Percentiles rank a stretch among this genome's conserved stretches.
phyloP scores from a whole-genome alignment of 257 asterid genomes.

The Asclepias syriaca region DNA sequence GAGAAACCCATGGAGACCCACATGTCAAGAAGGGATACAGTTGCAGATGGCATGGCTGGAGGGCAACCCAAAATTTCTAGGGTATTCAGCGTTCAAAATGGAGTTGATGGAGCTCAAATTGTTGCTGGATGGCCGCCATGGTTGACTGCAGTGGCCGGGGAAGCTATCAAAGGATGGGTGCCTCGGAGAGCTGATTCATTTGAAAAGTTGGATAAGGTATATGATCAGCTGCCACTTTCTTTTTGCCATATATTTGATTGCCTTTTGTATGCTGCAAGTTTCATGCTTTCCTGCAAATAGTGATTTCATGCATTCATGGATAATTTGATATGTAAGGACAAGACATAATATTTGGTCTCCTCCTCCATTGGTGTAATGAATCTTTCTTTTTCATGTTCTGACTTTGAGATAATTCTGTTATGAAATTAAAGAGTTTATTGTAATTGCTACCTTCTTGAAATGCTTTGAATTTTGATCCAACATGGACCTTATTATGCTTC shows the following conservation, averaged over 20 bases:
- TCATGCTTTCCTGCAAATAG: neutral
- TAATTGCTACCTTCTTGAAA: neutral
- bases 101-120: slow-evolving; percentile 71
- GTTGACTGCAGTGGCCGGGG: slow-evolving; percentile 83
- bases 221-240: neutral
- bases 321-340: neutral
- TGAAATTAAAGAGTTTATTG: neutral
- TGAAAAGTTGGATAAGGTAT: slow-evolving; percentile 89
- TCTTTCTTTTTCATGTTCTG: neutral
- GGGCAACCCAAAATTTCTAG: slow-evolving; percentile 54
- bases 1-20: slow-evolving; percentile 35
- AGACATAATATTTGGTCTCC: neutral
- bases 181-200: slow-evolving; percentile 88
- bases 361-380: neutral
- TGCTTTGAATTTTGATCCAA: neutral
- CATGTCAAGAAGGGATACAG: slow-evolving; percentile 21
- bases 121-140: slow-evolving; percentile 94
- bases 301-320: neutral
- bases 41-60: slow-evolving; percentile 25
- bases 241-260: neutral
- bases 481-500: neutral
- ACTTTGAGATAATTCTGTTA: neutral
- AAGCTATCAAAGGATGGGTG: slow-evolving; percentile 91
- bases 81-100: slow-evolving; percentile 51
- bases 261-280: neutral